Evolutionary conservation across 805 yeast species (phyloP).

Genomic region (Candida ascalaphidarum): DNA sequence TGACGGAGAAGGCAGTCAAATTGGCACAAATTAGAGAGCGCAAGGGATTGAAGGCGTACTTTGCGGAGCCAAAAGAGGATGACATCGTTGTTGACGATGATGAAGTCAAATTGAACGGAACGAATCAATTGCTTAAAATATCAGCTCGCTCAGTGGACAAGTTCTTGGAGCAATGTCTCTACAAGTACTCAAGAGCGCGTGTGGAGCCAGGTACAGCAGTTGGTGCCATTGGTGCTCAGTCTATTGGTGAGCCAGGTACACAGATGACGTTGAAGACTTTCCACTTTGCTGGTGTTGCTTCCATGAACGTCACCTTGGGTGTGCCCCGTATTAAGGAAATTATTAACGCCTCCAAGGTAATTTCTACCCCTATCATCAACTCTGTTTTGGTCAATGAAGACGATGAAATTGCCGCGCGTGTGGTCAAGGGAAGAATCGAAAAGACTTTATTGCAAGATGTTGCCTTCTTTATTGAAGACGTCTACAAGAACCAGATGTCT

Average conservation of each 20-base stretch:
- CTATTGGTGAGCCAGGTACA: slow-evolving; percentile 99
- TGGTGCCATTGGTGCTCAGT: slow-evolving; percentile 98
- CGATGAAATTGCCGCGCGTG: slow-evolving; percentile 97
- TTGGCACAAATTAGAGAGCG: slow-evolving; percentile 51
- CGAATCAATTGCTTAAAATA: slow-evolving; percentile 60
- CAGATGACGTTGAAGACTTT: slow-evolving; percentile 91
- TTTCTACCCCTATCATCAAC: slow-evolving; percentile 94
- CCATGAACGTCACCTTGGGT: slow-evolving; percentile 98
- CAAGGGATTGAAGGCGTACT: slow-evolving; percentile 39
- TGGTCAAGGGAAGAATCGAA: slow-evolving; percentile 95
- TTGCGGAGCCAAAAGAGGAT: slow-evolving; percentile 33
- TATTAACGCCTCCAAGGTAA: slow-evolving; percentile 90
- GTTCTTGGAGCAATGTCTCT: slow-evolving; percentile 69
- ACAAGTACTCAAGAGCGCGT: slow-evolving; percentile 78
- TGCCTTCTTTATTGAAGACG: slow-evolving; percentile 87
- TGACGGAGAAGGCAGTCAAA: slow-evolving; percentile 44
- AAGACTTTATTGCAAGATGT: slow-evolving; percentile 84
- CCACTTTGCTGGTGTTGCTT: slow-evolving; percentile 99
- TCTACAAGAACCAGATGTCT: slow-evolving; percentile 72
- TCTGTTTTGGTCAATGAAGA: slow-evolving; percentile 87
- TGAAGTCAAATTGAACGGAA: slow-evolving; percentile 27
- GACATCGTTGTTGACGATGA: slow-evolving; percentile 28
- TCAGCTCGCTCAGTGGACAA: slow-evolving; percentile 49
- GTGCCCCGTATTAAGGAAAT: slow-evolving; percentile 99
- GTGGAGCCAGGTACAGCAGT: slow-evolving; percentile 99